Conservation (phyloP, 2,329 filamentous ascomycete species). For the Monilinia fructigena region DNA sequence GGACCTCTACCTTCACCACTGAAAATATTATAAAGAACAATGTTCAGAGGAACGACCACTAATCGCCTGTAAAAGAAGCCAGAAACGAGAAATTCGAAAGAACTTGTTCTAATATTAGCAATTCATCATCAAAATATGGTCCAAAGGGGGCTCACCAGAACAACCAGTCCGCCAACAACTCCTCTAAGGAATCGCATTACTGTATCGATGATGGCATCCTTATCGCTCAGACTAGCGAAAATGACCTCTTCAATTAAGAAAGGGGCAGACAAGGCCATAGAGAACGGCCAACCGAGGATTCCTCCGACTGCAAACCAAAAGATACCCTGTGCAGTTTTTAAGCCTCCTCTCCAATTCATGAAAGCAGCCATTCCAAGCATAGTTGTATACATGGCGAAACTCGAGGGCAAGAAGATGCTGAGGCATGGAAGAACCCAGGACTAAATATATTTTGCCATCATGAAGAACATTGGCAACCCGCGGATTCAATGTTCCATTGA, state of each 20-base stretch:
- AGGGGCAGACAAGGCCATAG: constrained; percentile 75
- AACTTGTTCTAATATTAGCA: constrained; percentile 49
- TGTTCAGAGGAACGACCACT: constrained; percentile 81
- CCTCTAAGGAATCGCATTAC: constrained; percentile 66
- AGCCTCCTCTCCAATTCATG: constrained; percentile 80
- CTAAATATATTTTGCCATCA: constrained; percentile 74
- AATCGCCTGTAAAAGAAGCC: constrained; percentile 81
- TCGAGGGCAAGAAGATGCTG: constrained; percentile 81
- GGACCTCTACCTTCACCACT: constrained; percentile 74
- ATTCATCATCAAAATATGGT: neutral
- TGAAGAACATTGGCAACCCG: constrained; percentile 80
- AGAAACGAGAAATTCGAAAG: constrained; percentile 70
- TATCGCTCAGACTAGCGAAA: constrained; percentile 53
- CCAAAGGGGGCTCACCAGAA: constrained; percentile 34
- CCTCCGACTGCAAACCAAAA: constrained; percentile 87
- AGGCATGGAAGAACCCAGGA: constrained; percentile 91
- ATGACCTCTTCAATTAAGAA: constrained; percentile 77
- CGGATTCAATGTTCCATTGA: constrained; percentile 74
- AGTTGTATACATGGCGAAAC: constrained; percentile 92
- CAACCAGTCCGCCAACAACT: constrained; percentile 45
- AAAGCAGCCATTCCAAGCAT: constrained; percentile 87
- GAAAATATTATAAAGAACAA: constrained; percentile 94
- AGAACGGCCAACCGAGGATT: constrained; percentile 92
- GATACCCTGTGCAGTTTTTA: constrained; percentile 79
- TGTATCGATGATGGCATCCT: constrained; percentile 59